Evolutionary conservation across 2,329 filamentous ascomycete genomes (phyloP).

Genomic region (Huntiella bhutanensis): DNA sequence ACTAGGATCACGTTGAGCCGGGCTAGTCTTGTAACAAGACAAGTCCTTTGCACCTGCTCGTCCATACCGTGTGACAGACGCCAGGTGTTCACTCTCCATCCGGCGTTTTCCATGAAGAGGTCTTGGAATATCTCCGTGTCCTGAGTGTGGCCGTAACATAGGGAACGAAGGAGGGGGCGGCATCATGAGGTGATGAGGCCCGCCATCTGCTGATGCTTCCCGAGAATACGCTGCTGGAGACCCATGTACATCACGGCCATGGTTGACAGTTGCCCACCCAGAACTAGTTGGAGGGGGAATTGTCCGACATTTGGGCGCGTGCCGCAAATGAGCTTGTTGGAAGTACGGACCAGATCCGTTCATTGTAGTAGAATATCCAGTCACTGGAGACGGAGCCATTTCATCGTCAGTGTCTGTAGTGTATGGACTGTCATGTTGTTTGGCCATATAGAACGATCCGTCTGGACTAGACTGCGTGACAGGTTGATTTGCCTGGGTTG

Average conservation of each 20-base stretch:
- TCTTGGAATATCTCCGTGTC: not conserved
- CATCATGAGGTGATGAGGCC: not conserved
- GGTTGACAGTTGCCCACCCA: slow-evolving; percentile 5
- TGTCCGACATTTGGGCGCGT: not conserved
- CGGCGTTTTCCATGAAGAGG: slow-evolving; percentile 4
- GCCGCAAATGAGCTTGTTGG: not conserved
- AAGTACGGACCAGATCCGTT: not conserved
- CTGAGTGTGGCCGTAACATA: not conserved
- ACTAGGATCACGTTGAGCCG: too few species aligned
- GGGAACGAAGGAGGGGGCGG: slow-evolving; percentile 3
- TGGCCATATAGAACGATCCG: not conserved
- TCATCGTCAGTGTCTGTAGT: slow-evolving; percentile 24
- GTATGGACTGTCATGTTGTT: slow-evolving; percentile 19
- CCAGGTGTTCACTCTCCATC: slow-evolving; percentile 5
- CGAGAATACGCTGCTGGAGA: slow-evolving; percentile 5
- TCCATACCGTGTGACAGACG: slow-evolving; percentile 4
- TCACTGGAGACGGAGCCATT: slow-evolving; percentile 11
- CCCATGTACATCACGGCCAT: not conserved
- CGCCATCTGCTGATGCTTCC: slow-evolving; percentile 5
- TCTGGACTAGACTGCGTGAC: not conserved
- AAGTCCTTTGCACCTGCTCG: not conserved
- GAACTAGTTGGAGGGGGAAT: slow-evolving; percentile 3
- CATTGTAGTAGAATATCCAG: not conserved
- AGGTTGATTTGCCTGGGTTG: not conserved
- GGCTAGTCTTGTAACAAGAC: not conserved